Base-by-base conservation (phyloP, 129 eudicot genomes). In the Chrysanthemum lavandulifolium region DNA sequence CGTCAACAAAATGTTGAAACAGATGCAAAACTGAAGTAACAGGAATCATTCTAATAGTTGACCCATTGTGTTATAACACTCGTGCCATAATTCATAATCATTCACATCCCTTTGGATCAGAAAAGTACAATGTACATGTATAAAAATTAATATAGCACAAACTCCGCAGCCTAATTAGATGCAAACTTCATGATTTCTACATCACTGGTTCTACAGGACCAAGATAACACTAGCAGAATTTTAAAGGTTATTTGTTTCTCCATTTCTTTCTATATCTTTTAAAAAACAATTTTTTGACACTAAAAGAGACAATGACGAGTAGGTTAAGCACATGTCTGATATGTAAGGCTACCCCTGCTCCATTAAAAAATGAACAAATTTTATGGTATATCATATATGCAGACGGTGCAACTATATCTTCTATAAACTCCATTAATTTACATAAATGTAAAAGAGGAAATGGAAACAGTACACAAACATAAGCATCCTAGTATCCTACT, bases 281-380 rank as follows among this genome's bases (percentile, higher is more conserved):
- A 6, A 40, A 40, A 40, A 40, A 36, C 0, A 31, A 29, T 29
- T 29, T 2, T 29, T 33, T 5, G 47, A 6, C 47, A 40, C 10
- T 40, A 40, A 40, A 40, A 40, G 47, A 40, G 47, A 40, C 47
- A 10, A 40, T 7, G 10, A 7, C 47, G 10, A 57, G 52, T 58
- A 21, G 7, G 67, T 13, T 19, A 71, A 45, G 45, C 76, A 21
- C 67, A 36, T 71, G 36, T 40, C 63, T 21, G 43, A 19, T 57
- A 68, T 68, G 61, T 5, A 68, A 51, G 25, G 73, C 73, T 60
- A 10, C 49, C 36, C 16, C 49, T 25, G 27, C 43, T 33, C 65
- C 31, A 18, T 60, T 60, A 13, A 59, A 13, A 60, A 9, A n/a
- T 23, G 53, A 25, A 51, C 23, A 27, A 50, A 25, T 27, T 52